These are phyloP conservation scores for Delonix regia DNA, from an alignment of 306 rosid species.

Conservation along the genomic window DNA sequence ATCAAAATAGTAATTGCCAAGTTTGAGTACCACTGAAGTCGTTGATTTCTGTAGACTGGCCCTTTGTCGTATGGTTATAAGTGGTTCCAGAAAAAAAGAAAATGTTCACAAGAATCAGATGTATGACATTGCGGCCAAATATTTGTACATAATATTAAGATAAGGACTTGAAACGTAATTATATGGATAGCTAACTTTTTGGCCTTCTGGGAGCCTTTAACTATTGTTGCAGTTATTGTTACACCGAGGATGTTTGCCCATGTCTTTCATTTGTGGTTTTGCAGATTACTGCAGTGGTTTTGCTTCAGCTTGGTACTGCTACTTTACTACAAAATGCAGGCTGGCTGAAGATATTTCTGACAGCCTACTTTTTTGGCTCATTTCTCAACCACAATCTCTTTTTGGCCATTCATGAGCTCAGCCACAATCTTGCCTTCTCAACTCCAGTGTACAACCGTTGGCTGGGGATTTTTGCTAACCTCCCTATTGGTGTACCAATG, in stretches of 20 bases:
- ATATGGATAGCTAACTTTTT: constrained; percentile 1
- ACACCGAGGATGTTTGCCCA: background rate
- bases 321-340: constrained; percentile 60
- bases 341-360: constrained; percentile 77
- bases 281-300: constrained; percentile 75
- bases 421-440: constrained; percentile 96
- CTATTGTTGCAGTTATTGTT: background rate
- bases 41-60: background rate
- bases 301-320: constrained; percentile 88
- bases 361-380: constrained; percentile 90
- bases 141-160: background rate
- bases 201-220: background rate
- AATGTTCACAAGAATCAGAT: background rate
- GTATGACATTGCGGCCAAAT: background rate
- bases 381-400: constrained; percentile 95
- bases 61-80: background rate
- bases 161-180: constrained; percentile 19
- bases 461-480: constrained; percentile 93
- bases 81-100: background rate
- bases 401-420: constrained; percentile 93
- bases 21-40: background rate
- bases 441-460: constrained; percentile 75
- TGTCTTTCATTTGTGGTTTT: constrained; percentile 35
- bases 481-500: constrained; percentile 94
- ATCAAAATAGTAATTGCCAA: background rate